Evolutionary conservation across 106 monocot genomes (phyloP), one percentile per base, ranked within the genome.

Genomic region (Allium sativum): DNA sequence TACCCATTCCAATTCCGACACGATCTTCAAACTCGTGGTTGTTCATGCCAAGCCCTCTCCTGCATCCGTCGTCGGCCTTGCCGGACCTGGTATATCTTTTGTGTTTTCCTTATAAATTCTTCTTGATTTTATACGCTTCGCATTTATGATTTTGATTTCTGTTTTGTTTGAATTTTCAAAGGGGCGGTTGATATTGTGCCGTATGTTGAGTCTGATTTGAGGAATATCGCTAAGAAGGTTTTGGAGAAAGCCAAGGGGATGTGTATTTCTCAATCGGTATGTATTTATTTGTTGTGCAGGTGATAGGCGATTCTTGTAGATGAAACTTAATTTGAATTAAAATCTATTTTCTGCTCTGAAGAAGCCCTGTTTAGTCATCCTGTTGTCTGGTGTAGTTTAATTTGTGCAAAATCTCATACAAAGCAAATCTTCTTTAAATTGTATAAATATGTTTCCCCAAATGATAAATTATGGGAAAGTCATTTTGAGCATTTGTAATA

Each of bases 41-140:
- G 81, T 95, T 57, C 81, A 95, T 59, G 81, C 90, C 41, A 84
- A 84, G 73, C 74, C 84, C 21, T 40, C 46, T 8, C 52, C 89
- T 22, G 44, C 81, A 47, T 77, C 79, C 44, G 70, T 82, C 56
- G 73, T 90, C 58, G 50, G 70, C 67, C 62, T 81, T 61, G 76
- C 81, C 52, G 81, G 86, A 15, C 74, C 86, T 0, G 88, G 87
- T 93, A 59, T 12, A 1, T 61, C 18, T 1, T 59, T 59, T 43
- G 44, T 12, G 3, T 4, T 45, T 31, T 31, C 0, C 9, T 61
- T 61, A 40, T 12, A 31, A 1, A 40, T 16, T 43, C 8, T 10
- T 44, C 16, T 17, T 22, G 8, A 7, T 60, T 18, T 17, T 4
- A 2, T 31, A 31, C 31, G 2, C 5, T 31, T 31, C 5, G 31